Base-by-base conservation (phyloP, 208 protist genomes). In the Lotmaria passim region DNA sequence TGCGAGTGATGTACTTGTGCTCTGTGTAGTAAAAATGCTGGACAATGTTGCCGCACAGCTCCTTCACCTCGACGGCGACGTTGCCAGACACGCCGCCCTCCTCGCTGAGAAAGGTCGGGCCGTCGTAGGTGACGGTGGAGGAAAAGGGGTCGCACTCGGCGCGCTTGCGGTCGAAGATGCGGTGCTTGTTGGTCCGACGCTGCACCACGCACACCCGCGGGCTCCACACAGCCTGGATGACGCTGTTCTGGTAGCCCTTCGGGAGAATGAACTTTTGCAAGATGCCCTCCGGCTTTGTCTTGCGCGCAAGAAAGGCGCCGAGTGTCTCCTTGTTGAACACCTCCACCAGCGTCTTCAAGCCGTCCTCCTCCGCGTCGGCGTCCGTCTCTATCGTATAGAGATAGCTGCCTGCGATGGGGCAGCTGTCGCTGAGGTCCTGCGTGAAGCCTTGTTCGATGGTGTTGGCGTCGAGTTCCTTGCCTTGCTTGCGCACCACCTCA, bases 1-100 rank as follows among this genome's bases (percentile, higher is more conserved):
- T 96, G 39, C 91, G 85, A 3, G 91, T 95, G 72, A 96, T 95
- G 63, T 87, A 89, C 70, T 96, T 96, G 84, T 96, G 89, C 73
- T 96, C 89, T 8, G 88, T 93, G 75, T 90, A 89, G 78, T 92
- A 93, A 72, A 96, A 96, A 75, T 96, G 91, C 58, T 85, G 78
- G 19, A 93, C 86, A 57, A 96, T 93, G 64, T 89, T 66, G 53
- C 82, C 77, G 61, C 91, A 96, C 24, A 96, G 73, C 50, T 79
- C 65, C 73, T 96, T 96, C 56, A 93, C 78, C 24, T 91, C 48
- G 14, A 86, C 58, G 15, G 90, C 81, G 24, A 91, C 79, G 56
- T 93, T 89, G n/a, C 82, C 86, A 5, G 87, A 92, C 24, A 91
- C 83, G 23, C 75, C 85, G 30, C 81, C 82, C 55, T 94, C 89